These are phyloP conservation scores for Tephrocybe sp. DNA, from an alignment of 768 basidiomycete species.

Conservation along the genomic window DNA sequence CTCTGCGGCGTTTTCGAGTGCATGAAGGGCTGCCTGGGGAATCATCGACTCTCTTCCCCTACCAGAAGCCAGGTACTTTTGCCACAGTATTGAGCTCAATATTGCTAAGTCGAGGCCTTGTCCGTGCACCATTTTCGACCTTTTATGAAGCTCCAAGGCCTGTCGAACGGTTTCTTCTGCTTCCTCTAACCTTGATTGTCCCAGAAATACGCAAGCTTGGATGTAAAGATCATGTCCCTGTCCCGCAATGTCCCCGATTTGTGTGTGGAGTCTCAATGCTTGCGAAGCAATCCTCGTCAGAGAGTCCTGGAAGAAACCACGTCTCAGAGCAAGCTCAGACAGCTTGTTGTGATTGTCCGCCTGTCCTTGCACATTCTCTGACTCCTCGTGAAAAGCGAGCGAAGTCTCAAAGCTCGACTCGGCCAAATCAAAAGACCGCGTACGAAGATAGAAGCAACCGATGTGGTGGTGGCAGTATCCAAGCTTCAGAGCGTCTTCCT, in stretches of 20 bases:
- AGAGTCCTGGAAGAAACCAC: slow-evolving; percentile 13
- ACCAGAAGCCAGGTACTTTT: slow-evolving; percentile 7
- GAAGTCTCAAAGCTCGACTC: slow-evolving; percentile 12
- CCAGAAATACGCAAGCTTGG: slow-evolving; percentile 23
- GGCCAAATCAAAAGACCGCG: slow-evolving; percentile 10
- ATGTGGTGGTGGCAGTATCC: slow-evolving; percentile 20
- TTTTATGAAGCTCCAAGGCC: slow-evolving; percentile 21
- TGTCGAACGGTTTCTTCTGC: slow-evolving; percentile 19
- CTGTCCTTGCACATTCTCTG: slow-evolving; percentile 20
- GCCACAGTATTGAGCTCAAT: slow-evolving; percentile 22
- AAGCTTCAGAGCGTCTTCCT: slow-evolving; percentile 15
- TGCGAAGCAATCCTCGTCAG: slow-evolving; percentile 11
- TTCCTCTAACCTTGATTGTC: slow-evolving; percentile 18
- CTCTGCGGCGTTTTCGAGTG: slow-evolving; percentile 1
- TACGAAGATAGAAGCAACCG: slow-evolving; percentile 15
- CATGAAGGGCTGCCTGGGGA: background rate
- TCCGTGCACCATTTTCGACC: slow-evolving; percentile 10
- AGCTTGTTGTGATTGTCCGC: slow-evolving; percentile 20
- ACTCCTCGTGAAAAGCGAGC: slow-evolving; percentile 11
- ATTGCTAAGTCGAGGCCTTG: slow-evolving; percentile 20
- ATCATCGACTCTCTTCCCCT: slow-evolving; percentile 1
- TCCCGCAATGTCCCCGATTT: slow-evolving; percentile 20
- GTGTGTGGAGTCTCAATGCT: slow-evolving; percentile 20
- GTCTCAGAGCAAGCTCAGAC: slow-evolving; percentile 13
- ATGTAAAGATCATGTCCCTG: slow-evolving; percentile 28